A percentile compares a stretch with the other conserved stretches of the same genome.
These are phyloP conservation scores for Xylariomycetidae sp. DNA, from an alignment of 2,329 filamentous ascomycete genomes.

Conservation along the genomic window DNA sequence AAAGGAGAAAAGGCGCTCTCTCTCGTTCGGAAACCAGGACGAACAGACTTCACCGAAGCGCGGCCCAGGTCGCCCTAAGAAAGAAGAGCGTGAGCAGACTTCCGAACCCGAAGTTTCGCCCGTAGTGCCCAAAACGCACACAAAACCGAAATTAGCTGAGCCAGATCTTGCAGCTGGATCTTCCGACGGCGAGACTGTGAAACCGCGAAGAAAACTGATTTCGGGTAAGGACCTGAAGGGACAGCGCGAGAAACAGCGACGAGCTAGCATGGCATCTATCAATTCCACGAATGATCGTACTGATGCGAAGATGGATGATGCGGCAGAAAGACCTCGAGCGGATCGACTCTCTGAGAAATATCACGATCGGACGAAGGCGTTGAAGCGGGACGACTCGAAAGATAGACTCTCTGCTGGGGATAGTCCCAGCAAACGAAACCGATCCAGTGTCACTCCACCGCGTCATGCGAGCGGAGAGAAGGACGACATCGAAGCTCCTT, in stretches of 20 bases:
- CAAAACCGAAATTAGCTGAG: slow-evolving; percentile 48
- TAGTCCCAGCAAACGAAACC: slow-evolving; percentile 49
- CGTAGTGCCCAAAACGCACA: slow-evolving; percentile 36
- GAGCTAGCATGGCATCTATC: slow-evolving; percentile 52
- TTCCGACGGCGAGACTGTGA: slow-evolving; percentile 51
- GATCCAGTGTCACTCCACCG: slow-evolving; percentile 54
- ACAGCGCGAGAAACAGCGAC: slow-evolving; percentile 52
- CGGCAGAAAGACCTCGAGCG: slow-evolving; percentile 39
- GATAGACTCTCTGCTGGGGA: slow-evolving; percentile 49
- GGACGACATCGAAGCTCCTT: slow-evolving; percentile 43
- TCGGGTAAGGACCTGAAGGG: slow-evolving; percentile 57
- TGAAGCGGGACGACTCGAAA: slow-evolving; percentile 56
- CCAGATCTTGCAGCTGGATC: slow-evolving; percentile 44
- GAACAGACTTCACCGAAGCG: slow-evolving; percentile 44
- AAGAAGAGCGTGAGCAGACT: slow-evolving; percentile 45
- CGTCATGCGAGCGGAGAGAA: slow-evolving; percentile 45
- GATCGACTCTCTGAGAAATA: slow-evolving; percentile 45
- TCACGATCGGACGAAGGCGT: slow-evolving; percentile 53
- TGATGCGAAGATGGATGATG: slow-evolving; percentile 44
- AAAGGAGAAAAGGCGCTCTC: slow-evolving; percentile 42
- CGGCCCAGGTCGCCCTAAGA: slow-evolving; percentile 46
- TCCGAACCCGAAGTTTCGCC: slow-evolving; percentile 51
- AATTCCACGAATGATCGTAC: slow-evolving; percentile 48
- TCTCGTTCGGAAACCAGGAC: slow-evolving; percentile 39
- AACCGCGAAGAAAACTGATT: slow-evolving; percentile 57